Evolutionary conservation across 108 stramenopile genomes (phyloP).

Genomic region (Skeletonema grethae): DNA sequence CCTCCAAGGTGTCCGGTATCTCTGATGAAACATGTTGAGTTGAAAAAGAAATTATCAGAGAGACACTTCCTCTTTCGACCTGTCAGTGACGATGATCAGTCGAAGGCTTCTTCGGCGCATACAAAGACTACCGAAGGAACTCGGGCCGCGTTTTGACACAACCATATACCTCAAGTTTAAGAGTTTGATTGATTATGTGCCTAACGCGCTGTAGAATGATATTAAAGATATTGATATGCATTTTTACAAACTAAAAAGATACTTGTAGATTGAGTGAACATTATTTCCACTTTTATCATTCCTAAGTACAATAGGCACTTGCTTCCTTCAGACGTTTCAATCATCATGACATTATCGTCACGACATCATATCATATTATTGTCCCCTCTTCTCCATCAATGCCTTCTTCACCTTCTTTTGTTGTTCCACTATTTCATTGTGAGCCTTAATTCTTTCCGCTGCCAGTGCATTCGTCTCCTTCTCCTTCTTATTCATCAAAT

Average conservation of each 20-base stretch:
- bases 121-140: not conserved
- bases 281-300: not conserved
- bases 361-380: not conserved
- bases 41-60: not conserved
- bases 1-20: not conserved
- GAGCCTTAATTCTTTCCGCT: constrained; percentile 63
- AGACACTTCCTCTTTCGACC: not conserved
- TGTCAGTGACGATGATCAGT: not conserved
- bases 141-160: not conserved
- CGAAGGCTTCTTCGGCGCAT: not conserved
- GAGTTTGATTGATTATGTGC: too few relatives aligned
- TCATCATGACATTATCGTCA: not conserved
- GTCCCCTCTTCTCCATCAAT: constrained; percentile 22
- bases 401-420: constrained; percentile 58
- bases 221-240: too few relatives aligned
- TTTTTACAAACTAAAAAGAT: not conserved
- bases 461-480: constrained; percentile 63
- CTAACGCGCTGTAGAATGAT: too few relatives aligned
- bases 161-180: not conserved
- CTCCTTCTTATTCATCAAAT: constrained; percentile 57
- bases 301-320: not conserved
- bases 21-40: not conserved
- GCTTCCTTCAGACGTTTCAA: not conserved
- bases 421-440: constrained; percentile 78
- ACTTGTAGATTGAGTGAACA: not conserved